Evolutionary conservation across 192 early-diverging fungal species (phyloP).

Genomic region (Entophlyctis helioformis): DNA sequence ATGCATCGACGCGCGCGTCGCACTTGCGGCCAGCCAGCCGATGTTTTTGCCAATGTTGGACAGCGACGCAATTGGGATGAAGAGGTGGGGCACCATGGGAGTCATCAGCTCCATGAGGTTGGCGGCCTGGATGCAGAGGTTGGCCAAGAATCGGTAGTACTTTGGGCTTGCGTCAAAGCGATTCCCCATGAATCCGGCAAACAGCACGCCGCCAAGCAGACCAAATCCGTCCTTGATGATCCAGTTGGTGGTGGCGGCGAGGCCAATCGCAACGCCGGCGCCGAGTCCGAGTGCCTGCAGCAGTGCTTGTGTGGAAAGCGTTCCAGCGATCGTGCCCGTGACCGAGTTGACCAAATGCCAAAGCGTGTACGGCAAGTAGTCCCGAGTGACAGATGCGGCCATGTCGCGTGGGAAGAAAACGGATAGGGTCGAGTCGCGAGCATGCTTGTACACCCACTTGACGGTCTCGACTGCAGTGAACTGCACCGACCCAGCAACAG

Average conservation of each 20-base stretch:
- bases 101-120: slow-evolving; percentile 68
- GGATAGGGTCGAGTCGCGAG: too few species aligned
- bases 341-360: slow-evolving; percentile 74
- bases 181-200: slow-evolving; percentile 60
- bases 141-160: slow-evolving; percentile 66
- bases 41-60: slow-evolving; percentile 82
- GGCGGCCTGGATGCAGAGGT: slow-evolving; percentile 57
- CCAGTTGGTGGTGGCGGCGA: slow-evolving; percentile 80
- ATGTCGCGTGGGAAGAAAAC: slow-evolving; percentile 62
- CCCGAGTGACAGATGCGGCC: slow-evolving; percentile 55
- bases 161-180: slow-evolving; percentile 77
- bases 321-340: slow-evolving; percentile 58
- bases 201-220: slow-evolving; percentile 72
- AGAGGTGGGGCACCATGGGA: slow-evolving; percentile 64
- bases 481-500: too few species aligned
- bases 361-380: slow-evolving; percentile 61
- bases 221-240: slow-evolving; percentile 86
- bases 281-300: slow-evolving; percentile 74
- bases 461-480: too few species aligned
- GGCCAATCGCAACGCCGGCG: slow-evolving; percentile 24
- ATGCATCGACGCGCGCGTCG: slow-evolving; percentile 73
- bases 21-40: slow-evolving; percentile 70
- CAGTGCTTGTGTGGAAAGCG: slow-evolving; percentile 73
- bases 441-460: too few species aligned
- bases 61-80: slow-evolving; percentile 57